Evolutionary conservation across 306 rosid species (phyloP).

Genomic region (Cyamopsis tetragonoloba): DNA sequence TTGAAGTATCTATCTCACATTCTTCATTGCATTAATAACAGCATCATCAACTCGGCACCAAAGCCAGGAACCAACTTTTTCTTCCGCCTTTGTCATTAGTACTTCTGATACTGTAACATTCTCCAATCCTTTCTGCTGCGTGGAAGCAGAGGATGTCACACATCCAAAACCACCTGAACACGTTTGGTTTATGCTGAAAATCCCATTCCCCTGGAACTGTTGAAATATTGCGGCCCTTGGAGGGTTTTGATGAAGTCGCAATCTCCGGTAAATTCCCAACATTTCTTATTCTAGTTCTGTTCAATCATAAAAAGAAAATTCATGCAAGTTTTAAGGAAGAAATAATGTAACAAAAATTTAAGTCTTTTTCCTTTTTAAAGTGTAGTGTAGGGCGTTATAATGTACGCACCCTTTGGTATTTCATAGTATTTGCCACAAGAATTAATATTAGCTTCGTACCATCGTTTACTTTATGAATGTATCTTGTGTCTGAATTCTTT

Average conservation of each 20-base stretch:
- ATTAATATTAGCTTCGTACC: slow-evolving; percentile 4
- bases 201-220: slow-evolving; percentile 39
- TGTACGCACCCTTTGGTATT: not conserved
- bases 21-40: slow-evolving; percentile 59
- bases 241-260: slow-evolving; percentile 36
- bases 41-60: slow-evolving; percentile 61
- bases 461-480: slow-evolving; percentile 11
- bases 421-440: slow-evolving; percentile 7
- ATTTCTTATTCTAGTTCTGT: slow-evolving; percentile 40
- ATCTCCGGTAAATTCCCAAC: slow-evolving; percentile 50
- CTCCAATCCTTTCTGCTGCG: slow-evolving; percentile 67
- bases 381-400: not conserved
- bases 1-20: slow-evolving; percentile 45
- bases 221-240: slow-evolving; percentile 43
- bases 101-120: slow-evolving; percentile 78
- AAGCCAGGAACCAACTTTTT: slow-evolving; percentile 62
- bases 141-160: slow-evolving; percentile 34
- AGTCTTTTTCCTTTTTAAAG: not conserved
- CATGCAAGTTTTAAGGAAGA: too few species aligned
- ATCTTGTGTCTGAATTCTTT: slow-evolving; percentile 38
- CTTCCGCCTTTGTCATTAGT: slow-evolving; percentile 54
- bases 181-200: slow-evolving; percentile 26
- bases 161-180: slow-evolving; percentile 35
- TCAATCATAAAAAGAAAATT: slow-evolving; percentile 2
- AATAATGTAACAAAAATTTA: not conserved